Evolutionary conservation across 495 filamentous ascomycete genomes (phyloP).

Genomic region (Cercophora newfieldiana): DNA sequence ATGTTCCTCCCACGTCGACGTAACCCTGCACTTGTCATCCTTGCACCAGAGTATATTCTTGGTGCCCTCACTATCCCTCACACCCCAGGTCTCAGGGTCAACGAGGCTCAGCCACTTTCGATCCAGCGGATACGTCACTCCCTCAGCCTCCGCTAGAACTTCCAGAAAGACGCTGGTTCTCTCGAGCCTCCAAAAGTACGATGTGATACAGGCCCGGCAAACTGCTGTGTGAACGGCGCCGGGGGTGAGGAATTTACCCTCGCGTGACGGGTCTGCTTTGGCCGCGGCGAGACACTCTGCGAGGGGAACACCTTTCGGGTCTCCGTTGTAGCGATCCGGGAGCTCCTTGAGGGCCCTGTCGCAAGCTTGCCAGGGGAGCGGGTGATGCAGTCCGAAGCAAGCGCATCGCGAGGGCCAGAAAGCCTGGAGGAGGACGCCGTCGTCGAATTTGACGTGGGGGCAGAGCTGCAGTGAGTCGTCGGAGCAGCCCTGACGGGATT

Average conservation of each 20-base stretch:
- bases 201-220: neutral
- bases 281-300: neutral
- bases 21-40: neutral
- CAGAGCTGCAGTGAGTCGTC: neutral
- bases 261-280: neutral
- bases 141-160: neutral
- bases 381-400: neutral
- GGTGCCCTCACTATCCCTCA: neutral
- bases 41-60: neutral
- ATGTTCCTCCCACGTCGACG: neutral
- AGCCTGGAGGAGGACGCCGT: neutral
- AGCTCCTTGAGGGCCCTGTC: neutral
- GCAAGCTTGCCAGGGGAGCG: neutral
- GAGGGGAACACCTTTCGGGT: neutral
- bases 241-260: neutral
- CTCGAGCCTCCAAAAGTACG: neutral
- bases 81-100: neutral
- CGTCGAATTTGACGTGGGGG: neutral
- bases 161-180: neutral
- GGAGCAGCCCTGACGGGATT: neutral
- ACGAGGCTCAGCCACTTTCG: neutral
- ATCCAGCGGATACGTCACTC: neutral
- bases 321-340: neutral
- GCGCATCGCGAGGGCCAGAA: neutral
- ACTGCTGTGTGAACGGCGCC: neutral